These are phyloP conservation scores for Silybum marianum DNA, from an alignment of 129 eudicot species.

Conservation along the genomic window DNA sequence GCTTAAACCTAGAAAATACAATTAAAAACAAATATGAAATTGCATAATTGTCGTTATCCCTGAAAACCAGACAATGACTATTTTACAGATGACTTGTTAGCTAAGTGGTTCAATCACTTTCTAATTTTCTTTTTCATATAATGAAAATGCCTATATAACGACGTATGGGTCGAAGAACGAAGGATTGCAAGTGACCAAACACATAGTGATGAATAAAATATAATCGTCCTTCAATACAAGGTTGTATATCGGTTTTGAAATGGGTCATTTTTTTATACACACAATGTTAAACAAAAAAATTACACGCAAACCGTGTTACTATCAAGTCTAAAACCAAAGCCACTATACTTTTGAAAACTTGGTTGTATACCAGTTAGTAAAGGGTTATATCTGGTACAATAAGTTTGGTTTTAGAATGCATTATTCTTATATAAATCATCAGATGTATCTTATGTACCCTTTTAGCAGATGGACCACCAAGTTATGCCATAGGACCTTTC, in stretches of 20 bases:
- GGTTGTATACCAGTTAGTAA: neutral
- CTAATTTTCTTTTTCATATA: neutral
- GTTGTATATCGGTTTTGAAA: neutral
- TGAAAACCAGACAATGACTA: neutral
- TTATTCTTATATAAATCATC: neutral
- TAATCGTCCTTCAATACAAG: neutral
- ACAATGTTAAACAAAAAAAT: neutral
- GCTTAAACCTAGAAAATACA: neutral
- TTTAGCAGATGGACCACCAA: neutral
- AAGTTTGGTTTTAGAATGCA: neutral
- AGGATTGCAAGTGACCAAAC: neutral
- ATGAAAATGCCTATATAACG: neutral
- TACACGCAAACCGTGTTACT: neutral
- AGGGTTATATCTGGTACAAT: neutral
- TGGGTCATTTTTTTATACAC: neutral
- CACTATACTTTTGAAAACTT: neutral
- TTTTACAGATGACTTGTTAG: neutral
- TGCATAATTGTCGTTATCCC: neutral
- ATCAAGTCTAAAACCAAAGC: neutral
- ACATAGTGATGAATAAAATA: neutral
- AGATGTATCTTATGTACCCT: neutral
- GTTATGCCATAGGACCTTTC: neutral
- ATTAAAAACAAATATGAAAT: neutral
- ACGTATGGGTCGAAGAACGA: neutral
- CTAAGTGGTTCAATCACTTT: neutral